These are phyloP conservation scores for Boletellus ananiceps DNA, from an alignment of 768 basidiomycete species.

Conservation along the genomic window DNA sequence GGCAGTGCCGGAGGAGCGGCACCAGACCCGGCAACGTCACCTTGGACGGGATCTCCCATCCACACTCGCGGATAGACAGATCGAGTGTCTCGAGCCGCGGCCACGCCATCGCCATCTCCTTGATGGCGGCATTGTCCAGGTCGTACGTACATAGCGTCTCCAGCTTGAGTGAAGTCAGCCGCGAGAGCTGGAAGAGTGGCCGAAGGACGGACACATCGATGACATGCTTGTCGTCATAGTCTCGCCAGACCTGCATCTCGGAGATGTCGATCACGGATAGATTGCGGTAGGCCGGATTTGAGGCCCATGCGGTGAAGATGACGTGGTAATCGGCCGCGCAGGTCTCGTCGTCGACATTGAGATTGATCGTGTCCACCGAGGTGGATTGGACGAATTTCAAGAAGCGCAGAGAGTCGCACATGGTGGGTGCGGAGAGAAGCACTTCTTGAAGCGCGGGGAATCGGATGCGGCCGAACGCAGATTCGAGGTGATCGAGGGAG, in stretches of 20 bases:
- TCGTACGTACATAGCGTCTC: slow-evolving; percentile 27
- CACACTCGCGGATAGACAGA: slow-evolving; percentile 26
- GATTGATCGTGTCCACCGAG: slow-evolving; percentile 29
- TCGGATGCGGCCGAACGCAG: slow-evolving; percentile 3
- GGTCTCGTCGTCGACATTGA: slow-evolving; percentile 30
- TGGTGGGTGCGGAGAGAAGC: slow-evolving; percentile 20
- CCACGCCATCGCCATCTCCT: slow-evolving; percentile 26
- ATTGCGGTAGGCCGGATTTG: slow-evolving; percentile 21
- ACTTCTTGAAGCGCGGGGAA: slow-evolving; percentile 24
- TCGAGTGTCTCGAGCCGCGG: slow-evolving; percentile 27
- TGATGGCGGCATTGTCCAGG: slow-evolving; percentile 22
- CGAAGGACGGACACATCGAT: slow-evolving; percentile 22
- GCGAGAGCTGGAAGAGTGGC: slow-evolving; percentile 24
- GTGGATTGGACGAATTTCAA: slow-evolving; percentile 25
- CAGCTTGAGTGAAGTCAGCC: slow-evolving; percentile 21
- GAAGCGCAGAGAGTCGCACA: slow-evolving; percentile 22
- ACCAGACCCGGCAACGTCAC: slow-evolving; percentile 24
- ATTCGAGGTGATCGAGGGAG: slow-evolving; percentile 20
- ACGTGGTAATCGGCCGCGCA: slow-evolving; percentile 21
- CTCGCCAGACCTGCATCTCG: slow-evolving; percentile 28
- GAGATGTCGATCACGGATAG: slow-evolving; percentile 26
- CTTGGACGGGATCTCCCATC: slow-evolving; percentile 28
- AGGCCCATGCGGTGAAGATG: slow-evolving; percentile 23
- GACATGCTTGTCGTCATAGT: slow-evolving; percentile 29
- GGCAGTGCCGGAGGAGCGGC: slow-evolving; percentile 21